Base-by-base conservation (phyloP, 2,329 filamentous ascomycete species). In the Macrophomina pseudophaseolina region DNA sequence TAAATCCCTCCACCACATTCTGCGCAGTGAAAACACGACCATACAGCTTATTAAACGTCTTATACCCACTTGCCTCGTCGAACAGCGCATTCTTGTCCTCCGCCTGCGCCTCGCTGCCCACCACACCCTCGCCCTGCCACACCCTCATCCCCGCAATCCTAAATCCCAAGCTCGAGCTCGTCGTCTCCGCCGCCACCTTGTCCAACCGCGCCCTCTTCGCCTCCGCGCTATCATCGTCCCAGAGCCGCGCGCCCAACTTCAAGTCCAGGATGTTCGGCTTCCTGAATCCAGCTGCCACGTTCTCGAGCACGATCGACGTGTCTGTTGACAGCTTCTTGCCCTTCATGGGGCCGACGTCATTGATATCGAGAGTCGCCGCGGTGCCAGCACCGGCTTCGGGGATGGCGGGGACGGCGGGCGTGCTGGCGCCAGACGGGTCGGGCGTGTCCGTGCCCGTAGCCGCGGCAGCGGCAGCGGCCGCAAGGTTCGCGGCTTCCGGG, bases 211-310 rank as follows among this genome's bases (percentile, higher is more conserved):
- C 82, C 16, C 87, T 80, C 75, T 90, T 90, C 35, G 85, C 82
- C 0, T 81, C 78, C 30, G 83, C 82, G 3, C 88, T 86, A 68
- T 83, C 82, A 44, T 97, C 92, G 14, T 92, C 94, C 90, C 93
- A 98, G 5, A 99, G 81, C 38, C 92, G 87, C 59, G 89, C 86
- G 51, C 95, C 95, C 23, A 99, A 87, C 81, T 99, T 99, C 70
- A 97, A 87, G 75, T 99, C 95, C 67, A 99, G 83, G 7, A 99
- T 93, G 72, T 97, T 98, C 6, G 95, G 93, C 67, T 87, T 86
- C 73, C 86, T 87, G 82, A 94, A 98, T 0, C 92, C 93, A 70
- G 87, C 86, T 0, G 93, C 89, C 6, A 92, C 87, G 76, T 97
- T 97, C 75, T 94, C 91, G 33, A 98, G 83, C 12, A 97, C 93